Conservation (phyloP, 2,329 filamentous ascomycete species). For the Cordyceps fumosorosea region DNA sequence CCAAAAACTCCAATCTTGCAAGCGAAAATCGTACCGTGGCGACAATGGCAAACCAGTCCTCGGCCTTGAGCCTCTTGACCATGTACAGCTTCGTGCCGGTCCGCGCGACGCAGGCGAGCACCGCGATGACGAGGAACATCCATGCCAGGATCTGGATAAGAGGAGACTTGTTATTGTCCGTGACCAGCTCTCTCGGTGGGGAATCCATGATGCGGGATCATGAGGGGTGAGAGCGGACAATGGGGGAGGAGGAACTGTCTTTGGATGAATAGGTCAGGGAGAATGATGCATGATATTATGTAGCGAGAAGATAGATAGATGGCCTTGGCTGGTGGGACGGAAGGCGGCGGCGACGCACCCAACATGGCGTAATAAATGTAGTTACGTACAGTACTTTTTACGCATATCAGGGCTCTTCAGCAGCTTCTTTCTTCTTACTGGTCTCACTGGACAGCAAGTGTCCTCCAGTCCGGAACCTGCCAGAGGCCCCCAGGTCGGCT, state of each 20-base stretch:
- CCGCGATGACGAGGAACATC: conserved; percentile 24
- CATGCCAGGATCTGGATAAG: conserved; percentile 24
- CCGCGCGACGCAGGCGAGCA: conserved; percentile 22
- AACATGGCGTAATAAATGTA: background rate
- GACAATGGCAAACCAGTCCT: conserved; percentile 21
- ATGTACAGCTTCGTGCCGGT: conserved; percentile 24
- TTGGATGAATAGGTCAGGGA: background rate
- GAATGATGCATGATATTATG: background rate
- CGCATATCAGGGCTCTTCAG: background rate
- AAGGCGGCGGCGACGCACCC: background rate
- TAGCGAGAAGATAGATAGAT: background rate
- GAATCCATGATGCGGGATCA: background rate
- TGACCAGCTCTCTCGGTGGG: conserved; percentile 16
- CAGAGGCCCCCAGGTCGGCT: background rate
- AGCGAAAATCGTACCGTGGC: conserved; percentile 20
- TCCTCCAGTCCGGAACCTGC: background rate
- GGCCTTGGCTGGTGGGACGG: background rate
- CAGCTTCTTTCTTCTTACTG: background rate
- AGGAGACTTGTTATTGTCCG: conserved; percentile 24
- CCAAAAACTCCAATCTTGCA: background rate
- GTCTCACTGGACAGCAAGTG: background rate
- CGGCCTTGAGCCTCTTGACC: conserved; percentile 22
- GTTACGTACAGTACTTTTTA: background rate
- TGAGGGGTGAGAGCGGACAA: background rate
- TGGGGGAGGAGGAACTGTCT: background rate